Evolutionary conservation across 768 basidiomycete species (phyloP).

Genomic region (Calocybe cyanea): DNA sequence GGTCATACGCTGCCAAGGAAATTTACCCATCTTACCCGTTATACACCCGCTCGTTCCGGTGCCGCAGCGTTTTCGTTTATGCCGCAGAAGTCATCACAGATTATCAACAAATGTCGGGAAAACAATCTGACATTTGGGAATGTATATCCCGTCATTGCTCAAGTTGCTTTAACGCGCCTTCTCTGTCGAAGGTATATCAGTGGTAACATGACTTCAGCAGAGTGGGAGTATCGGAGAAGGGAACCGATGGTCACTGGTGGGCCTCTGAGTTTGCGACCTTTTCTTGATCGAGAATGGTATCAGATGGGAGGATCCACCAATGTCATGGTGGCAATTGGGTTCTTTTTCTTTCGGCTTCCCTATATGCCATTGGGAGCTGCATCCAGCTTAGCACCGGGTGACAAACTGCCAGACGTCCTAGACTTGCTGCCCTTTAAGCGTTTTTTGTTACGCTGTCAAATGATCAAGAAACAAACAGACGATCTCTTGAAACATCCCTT

Average conservation of each 20-base stretch:
- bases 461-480: constrained; percentile 32
- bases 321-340: constrained; percentile 39
- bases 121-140: constrained; percentile 48
- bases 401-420: constrained; percentile 34
- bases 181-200: constrained; percentile 42
- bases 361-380: constrained; percentile 40
- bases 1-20: constrained; percentile 53
- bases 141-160: constrained; percentile 44
- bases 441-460: constrained; percentile 41
- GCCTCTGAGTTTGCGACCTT: constrained; percentile 48
- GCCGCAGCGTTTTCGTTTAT: constrained; percentile 22
- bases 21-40: constrained; percentile 28
- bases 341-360: constrained; percentile 39
- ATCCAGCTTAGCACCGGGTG: constrained; percentile 26
- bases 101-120: constrained; percentile 37
- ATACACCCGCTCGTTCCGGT: constrained; percentile 33
- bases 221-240: constrained; percentile 48
- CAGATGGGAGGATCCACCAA: constrained; percentile 39
- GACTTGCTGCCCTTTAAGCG: constrained; percentile 41
- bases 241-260: constrained; percentile 48
- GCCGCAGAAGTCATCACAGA: constrained; percentile 22
- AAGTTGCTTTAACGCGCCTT: constrained; percentile 49
- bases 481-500: constrained; percentile 39
- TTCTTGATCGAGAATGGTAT: constrained; percentile 45
- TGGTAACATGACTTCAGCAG: constrained; percentile 44